Conservation (phyloP, 83 land plant genomes). For the Thuja plicata region DNA sequence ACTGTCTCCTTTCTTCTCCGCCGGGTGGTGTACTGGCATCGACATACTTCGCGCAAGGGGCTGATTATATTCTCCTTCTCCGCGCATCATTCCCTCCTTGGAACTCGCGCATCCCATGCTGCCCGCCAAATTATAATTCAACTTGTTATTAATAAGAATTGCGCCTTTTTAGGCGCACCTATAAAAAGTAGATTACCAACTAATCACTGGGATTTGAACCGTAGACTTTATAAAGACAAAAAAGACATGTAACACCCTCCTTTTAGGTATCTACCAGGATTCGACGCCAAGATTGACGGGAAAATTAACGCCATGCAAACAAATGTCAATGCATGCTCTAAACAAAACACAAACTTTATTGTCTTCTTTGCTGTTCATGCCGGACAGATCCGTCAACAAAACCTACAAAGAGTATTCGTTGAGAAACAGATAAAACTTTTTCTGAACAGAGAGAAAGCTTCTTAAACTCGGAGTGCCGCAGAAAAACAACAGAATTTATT, state of each 20-base stretch:
- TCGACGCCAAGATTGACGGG: neutral
- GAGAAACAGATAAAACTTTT: too few species aligned
- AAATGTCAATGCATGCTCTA: neutral
- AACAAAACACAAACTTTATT: neutral
- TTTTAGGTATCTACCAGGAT: neutral
- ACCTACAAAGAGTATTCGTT: too few species aligned
- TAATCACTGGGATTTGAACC: neutral
- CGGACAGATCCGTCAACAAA: too few species aligned
- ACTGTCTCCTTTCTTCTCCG: constrained; percentile 26
- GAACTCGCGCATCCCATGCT: constrained; percentile 73
- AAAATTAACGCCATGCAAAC: neutral
- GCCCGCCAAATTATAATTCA: neutral
- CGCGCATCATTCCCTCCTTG: constrained; percentile 22
- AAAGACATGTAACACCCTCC: neutral
- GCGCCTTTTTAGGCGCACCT: neutral
- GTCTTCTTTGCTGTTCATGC: too few species aligned
- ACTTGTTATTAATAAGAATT: neutral
- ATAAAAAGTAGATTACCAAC: neutral
- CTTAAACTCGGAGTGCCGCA: too few species aligned
- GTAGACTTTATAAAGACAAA: neutral
- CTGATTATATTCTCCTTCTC: constrained; percentile 22
- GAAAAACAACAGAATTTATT: too few species aligned
- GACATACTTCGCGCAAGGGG: constrained; percentile 32
- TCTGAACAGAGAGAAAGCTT: too few species aligned
- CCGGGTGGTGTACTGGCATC: constrained; percentile 30